Conservation (phyloP, 108 stramenopile species). For the Cyclostephanos tholiformis region DNA sequence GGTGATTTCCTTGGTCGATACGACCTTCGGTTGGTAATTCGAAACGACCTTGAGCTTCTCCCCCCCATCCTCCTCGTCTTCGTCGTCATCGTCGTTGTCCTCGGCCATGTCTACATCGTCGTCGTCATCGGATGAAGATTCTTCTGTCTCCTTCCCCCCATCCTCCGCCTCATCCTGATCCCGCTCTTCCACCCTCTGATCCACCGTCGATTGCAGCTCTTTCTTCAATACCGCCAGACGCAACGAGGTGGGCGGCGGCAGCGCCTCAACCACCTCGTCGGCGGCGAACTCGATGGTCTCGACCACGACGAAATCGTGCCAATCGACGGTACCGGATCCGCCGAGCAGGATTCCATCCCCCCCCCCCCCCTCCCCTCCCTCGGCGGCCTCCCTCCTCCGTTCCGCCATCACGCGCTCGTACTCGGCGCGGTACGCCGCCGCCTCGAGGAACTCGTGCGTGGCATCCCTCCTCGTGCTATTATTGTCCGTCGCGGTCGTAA, state of each 20-base stretch:
- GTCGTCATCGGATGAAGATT: slow-evolving; percentile 41
- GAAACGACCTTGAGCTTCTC: slow-evolving; percentile 88
- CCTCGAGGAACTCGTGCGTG: slow-evolving; percentile 49
- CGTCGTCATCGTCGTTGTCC: slow-evolving; percentile 56
- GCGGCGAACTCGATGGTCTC: slow-evolving; percentile 95
- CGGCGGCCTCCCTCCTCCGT: slow-evolving; percentile 56
- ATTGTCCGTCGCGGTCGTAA: neutral
- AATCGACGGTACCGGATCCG: slow-evolving; percentile 84
- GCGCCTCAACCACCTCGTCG: slow-evolving; percentile 82
- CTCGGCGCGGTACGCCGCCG: slow-evolving; percentile 78
- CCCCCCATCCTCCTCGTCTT: slow-evolving; percentile 78
- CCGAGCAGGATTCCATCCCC: slow-evolving; percentile 38
- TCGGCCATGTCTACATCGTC: slow-evolving; percentile 61
- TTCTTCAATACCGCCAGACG: slow-evolving; percentile 40
- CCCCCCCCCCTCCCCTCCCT: slow-evolving; percentile 64
- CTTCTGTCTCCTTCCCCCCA: slow-evolving; percentile 42
- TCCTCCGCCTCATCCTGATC: slow-evolving; percentile 48
- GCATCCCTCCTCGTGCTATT: slow-evolving; percentile 4
- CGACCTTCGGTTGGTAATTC: slow-evolving; percentile 91
- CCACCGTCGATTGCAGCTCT: slow-evolving; percentile 21
- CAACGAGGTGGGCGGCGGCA: slow-evolving; percentile 80
- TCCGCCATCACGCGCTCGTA: slow-evolving; percentile 85
- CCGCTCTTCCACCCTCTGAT: slow-evolving; percentile 11
- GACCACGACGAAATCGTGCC: slow-evolving; percentile 99
- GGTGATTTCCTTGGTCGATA: slow-evolving; percentile 61